Percentiles rank a stretch among this genome's conserved stretches.
Evolutionary conservation across 2,329 filamentous ascomycete genomes (phyloP).

Genomic region (Cladosporium halotolerans): DNA sequence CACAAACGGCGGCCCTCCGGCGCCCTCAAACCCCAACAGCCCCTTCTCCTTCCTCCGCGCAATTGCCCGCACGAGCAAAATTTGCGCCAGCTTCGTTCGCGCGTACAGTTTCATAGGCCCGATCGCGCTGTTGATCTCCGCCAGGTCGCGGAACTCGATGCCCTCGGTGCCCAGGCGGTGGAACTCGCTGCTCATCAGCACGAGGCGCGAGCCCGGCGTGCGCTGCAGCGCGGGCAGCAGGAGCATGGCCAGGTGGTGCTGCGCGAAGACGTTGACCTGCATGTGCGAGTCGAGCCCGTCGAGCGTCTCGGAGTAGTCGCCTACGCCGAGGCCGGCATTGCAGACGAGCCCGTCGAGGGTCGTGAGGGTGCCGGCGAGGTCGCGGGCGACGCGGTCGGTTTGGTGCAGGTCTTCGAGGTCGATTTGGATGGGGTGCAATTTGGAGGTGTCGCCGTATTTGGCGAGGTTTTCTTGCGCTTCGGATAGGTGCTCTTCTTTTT

Average conservation of each 20-base stretch:
- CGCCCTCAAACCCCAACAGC: slow-evolving; percentile 28
- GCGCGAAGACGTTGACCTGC: slow-evolving; percentile 46
- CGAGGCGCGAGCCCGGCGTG: slow-evolving; percentile 42
- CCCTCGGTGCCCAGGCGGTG: slow-evolving; percentile 36
- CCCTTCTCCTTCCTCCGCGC: slow-evolving; percentile 34
- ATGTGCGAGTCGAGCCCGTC: slow-evolving; percentile 49
- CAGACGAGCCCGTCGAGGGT: slow-evolving; percentile 43
- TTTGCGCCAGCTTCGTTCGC: slow-evolving; percentile 45
- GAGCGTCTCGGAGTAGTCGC: slow-evolving; percentile 42
- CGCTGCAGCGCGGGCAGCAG: slow-evolving; percentile 41
- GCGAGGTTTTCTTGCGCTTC: slow-evolving; percentile 39
- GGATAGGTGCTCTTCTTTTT: slow-evolving; percentile 44
- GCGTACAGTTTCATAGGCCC: slow-evolving; percentile 44
- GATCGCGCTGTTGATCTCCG: slow-evolving; percentile 46
- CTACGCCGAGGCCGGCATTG: slow-evolving; percentile 47
- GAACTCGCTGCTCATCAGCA: slow-evolving; percentile 46
- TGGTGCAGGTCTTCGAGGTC: slow-evolving; percentile 43
- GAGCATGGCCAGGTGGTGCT: slow-evolving; percentile 43
- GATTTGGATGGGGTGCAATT: slow-evolving; percentile 41
- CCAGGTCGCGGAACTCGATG: slow-evolving; percentile 38
- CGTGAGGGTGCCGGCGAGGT: slow-evolving; percentile 36
- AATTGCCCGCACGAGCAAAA: slow-evolving; percentile 42
- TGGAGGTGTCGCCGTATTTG: slow-evolving; percentile 40
- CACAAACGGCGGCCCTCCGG: slow-evolving; percentile 35
- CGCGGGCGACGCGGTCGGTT: slow-evolving; percentile 40